These are phyloP conservation scores for Stramenopiles sp. DNA, from an alignment of 352 stramenopile species.

Conservation along the genomic window DNA sequence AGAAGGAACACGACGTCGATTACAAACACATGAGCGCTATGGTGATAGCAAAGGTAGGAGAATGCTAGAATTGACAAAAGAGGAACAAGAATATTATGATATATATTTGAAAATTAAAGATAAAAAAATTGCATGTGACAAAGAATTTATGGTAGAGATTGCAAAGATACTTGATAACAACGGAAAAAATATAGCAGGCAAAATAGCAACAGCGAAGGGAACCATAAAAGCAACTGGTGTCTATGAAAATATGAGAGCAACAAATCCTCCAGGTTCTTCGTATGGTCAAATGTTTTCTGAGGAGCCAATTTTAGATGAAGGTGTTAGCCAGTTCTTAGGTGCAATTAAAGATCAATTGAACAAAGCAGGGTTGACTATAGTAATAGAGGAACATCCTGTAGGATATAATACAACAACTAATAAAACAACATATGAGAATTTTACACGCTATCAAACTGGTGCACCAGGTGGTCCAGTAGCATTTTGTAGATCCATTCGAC, in stretches of 20 bases:
- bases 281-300: background rate
- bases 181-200: background rate
- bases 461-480: background rate
- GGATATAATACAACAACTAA: no score
- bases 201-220: background rate
- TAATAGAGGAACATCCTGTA: no score
- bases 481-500: background rate
- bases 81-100: background rate
- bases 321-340: background rate
- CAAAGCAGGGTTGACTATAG: background rate
- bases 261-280: background rate
- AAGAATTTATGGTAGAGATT: background rate
- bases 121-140: background rate
- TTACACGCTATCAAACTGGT: background rate
- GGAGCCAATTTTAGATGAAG: background rate
- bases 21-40: no score
- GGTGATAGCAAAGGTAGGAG: background rate
- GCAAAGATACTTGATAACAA: background rate
- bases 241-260: background rate
- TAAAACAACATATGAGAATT: no score
- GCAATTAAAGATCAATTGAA: background rate
- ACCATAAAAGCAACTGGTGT: background rate
- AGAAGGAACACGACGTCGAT: background rate
- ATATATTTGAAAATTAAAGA: background rate
- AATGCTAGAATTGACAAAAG: background rate